These are phyloP conservation scores for Calonectria pseudoreteaudii DNA, from an alignment of 2,329 filamentous ascomycete genomes.

Conservation along the genomic window DNA sequence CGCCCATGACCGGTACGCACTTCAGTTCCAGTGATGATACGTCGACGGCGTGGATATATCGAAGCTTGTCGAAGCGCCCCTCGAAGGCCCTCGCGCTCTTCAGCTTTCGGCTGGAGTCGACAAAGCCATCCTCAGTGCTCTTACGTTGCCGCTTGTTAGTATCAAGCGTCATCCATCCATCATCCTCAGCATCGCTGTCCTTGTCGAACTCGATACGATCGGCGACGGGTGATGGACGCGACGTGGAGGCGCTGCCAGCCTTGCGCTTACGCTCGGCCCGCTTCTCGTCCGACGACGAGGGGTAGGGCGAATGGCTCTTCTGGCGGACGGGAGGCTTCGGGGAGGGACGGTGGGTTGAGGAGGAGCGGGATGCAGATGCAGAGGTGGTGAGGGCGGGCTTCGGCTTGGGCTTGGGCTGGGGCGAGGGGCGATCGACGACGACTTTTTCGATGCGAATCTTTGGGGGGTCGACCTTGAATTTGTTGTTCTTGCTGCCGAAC, in stretches of 20 bases:
- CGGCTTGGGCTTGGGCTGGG: constrained; percentile 52
- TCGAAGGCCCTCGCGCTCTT: constrained; percentile 60
- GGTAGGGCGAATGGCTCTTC: constrained; percentile 57
- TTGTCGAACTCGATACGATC: constrained; percentile 64
- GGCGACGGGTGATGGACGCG: constrained; percentile 58
- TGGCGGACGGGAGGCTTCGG: constrained; percentile 53
- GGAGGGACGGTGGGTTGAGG: constrained; percentile 53
- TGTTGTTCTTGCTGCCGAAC: constrained; percentile 57
- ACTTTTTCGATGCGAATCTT: constrained; percentile 66
- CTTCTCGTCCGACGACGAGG: constrained; percentile 54
- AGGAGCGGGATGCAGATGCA: constrained; percentile 49
- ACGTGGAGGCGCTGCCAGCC: constrained; percentile 48
- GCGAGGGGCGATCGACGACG: constrained; percentile 53
- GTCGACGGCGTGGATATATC: constrained; percentile 70
- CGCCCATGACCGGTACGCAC: constrained; percentile 63
- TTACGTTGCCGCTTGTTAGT: constrained; percentile 62
- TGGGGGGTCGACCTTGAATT: constrained; percentile 63
- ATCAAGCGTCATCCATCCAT: constrained; percentile 64
- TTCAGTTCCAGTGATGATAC: constrained; percentile 64
- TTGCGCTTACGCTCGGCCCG: constrained; percentile 62
- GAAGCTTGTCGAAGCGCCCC: constrained; percentile 53
- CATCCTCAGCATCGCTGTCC: constrained; percentile 63
- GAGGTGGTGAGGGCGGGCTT: constrained; percentile 46
- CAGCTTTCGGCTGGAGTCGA: constrained; percentile 61
- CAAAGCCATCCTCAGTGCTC: constrained; percentile 52